Base-by-base conservation (phyloP, 805 yeast species). In the Candida montana region DNA sequence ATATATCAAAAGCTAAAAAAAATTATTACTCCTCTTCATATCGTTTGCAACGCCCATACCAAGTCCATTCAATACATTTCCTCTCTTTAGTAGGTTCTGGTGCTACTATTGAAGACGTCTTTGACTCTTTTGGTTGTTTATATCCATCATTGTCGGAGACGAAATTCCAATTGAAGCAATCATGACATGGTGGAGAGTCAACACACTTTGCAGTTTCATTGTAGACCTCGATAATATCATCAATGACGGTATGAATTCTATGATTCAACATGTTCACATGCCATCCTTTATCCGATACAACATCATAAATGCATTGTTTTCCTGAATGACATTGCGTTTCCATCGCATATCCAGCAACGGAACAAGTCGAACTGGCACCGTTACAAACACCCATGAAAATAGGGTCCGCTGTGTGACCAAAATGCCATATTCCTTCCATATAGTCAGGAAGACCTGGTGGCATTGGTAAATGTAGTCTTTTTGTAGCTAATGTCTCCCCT, bases 361-460 rank as follows among this genome's bases (percentile, higher is more conserved):
- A 81, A 62, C 99, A 93, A 2, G 90, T 64, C 0, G 95, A 82
- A 4, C 91, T 79, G 1, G 93, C 95, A 9, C 99, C 99, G 55
- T 85, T 89, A 60, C 99, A 93, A 8, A 88, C 90, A 0, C 99
- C 99, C 91, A 90, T 83, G 55, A 72, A 93, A 2, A 93, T 86
- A 2, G 99, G 99, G 59, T 93, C 99, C 0, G 96, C 98, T 2
- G 93, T 93, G 59, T 93, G 91, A 3, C 99, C 99, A 57, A 93
- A 67, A 59, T 93, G 97, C 95, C 95, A 93, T 9, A 93, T 75
- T 49, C 86, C 82, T 54, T 90, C 97, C 63, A 77, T 66, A 53
- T 81, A 75, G 7, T 68, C 63, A 0, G 96, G 90, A 12, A 86
- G 59, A 1, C 96, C 96, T 1, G 99, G 99, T 2, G 98, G 95